Evolutionary conservation across 164 flowering plant species (phyloP).

Genomic region (Chimonanthus salicifolius): DNA sequence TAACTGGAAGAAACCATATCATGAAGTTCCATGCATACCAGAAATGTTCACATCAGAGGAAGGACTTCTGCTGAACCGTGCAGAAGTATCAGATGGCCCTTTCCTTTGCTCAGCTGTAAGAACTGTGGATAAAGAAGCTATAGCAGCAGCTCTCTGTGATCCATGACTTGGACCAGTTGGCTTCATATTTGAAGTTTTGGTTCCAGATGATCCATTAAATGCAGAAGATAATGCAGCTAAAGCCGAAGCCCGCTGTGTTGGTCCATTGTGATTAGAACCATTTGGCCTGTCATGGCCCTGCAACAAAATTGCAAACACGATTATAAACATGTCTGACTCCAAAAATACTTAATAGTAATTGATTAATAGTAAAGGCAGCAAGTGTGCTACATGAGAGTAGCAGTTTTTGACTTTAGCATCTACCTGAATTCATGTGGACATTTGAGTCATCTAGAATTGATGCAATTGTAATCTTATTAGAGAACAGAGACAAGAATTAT

Average conservation of each 20-base stretch:
- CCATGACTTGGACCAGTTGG: conserved; percentile 46
- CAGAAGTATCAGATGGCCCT: conserved; percentile 43
- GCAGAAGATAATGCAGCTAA: conserved; percentile 85
- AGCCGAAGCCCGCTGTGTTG: conserved; percentile 90
- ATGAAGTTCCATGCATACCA: conserved; percentile 28
- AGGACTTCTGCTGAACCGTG: conserved; percentile 40
- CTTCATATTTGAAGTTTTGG: conserved; percentile 36
- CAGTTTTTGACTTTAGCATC: too few relatives aligned
- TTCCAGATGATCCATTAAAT: conserved; percentile 57
- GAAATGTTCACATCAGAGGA: conserved; percentile 15
- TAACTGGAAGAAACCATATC: neutral
- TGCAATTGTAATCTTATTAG: too few relatives aligned
- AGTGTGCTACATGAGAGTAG: too few relatives aligned
- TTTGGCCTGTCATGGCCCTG: neutral
- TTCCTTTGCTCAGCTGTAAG: conserved; percentile 79
- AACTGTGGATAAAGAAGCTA: conserved; percentile 85
- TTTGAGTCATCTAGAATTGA: too few relatives aligned
- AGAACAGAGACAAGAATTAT: too few relatives aligned
- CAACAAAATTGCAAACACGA: too few relatives aligned
- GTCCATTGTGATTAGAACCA: conserved; percentile 43
- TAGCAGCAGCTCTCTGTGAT: conserved; percentile 98
- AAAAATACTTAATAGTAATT: too few relatives aligned
- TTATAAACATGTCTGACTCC: too few relatives aligned
- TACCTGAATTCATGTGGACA: too few relatives aligned
- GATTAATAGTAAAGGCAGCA: too few relatives aligned